Percentiles rank a stretch among this genome's conserved stretches.
Conservation (phyloP, 805 yeast genomes). For the Yarrowia deformans region DNA sequence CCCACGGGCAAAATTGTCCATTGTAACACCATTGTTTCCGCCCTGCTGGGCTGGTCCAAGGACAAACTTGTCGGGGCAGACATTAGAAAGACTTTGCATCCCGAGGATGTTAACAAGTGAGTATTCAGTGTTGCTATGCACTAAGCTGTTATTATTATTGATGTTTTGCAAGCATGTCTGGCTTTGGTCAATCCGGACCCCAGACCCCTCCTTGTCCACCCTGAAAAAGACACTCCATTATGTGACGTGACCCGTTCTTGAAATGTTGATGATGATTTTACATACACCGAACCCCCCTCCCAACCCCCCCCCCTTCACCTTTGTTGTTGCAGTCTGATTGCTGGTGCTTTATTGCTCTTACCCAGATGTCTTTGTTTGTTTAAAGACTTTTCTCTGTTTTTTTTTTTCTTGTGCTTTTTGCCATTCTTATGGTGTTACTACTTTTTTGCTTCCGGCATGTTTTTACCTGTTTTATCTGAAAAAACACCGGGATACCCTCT, state of each 20-base stretch:
- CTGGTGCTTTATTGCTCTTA: constrained; percentile 13
- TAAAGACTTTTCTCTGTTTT: constrained; percentile 1
- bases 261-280: neutral
- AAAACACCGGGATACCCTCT: constrained; percentile 14
- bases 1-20: constrained; percentile 27
- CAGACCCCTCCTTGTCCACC: neutral
- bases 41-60: constrained; percentile 22
- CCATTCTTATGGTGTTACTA: neutral
- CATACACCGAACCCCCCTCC: neutral
- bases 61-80: constrained; percentile 24
- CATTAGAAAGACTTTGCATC: constrained; percentile 21
- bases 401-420: neutral
- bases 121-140: neutral
- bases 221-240: neutral
- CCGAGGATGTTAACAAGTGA: constrained; percentile 32
- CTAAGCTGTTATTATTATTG: neutral
- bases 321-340: neutral
- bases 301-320: neutral
- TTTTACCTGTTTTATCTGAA: neutral
- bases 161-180: constrained; percentile 24
- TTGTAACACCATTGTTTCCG: constrained; percentile 18
- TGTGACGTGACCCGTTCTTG: constrained; percentile 5
- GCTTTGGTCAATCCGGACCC: constrained; percentile 19
- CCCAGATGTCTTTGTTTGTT: constrained; percentile 6
- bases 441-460: constrained; percentile 2